These are phyloP conservation scores for Clonostachys rhizophaga DNA, from an alignment of 2,329 filamentous ascomycete genomes.

Conservation along the genomic window DNA sequence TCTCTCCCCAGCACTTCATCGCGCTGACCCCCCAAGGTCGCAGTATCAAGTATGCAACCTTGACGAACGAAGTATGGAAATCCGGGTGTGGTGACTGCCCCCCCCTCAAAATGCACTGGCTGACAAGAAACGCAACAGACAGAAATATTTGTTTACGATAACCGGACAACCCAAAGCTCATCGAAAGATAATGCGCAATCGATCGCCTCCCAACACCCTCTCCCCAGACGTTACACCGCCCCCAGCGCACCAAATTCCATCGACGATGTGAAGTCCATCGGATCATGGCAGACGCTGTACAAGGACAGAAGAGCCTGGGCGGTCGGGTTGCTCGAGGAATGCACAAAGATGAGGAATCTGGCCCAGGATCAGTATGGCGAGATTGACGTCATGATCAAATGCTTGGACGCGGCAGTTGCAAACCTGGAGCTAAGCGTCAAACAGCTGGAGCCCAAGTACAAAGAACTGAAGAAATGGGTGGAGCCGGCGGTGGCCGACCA, in stretches of 20 bases:
- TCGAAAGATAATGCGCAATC: conserved; percentile 31
- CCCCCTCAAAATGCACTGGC: not conserved
- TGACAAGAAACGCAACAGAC: conserved; percentile 45
- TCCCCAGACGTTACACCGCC: conserved; percentile 49
- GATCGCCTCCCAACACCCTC: conserved; percentile 41
- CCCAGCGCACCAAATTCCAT: conserved; percentile 78
- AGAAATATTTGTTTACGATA: conserved; percentile 91
- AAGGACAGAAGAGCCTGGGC: conserved; percentile 79
- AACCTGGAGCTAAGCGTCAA: conserved; percentile 77
- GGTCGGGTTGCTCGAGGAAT: conserved; percentile 62
- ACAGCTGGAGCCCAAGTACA: conserved; percentile 65
- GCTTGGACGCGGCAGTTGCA: conserved; percentile 77
- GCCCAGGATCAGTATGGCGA: conserved; percentile 65
- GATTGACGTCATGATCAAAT: conserved; percentile 72
- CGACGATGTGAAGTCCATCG: conserved; percentile 71
- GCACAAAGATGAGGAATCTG: conserved; percentile 57
- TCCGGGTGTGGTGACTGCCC: too few species aligned
- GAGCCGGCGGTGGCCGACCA: conserved; percentile 65
- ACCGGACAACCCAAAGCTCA: conserved; percentile 57
- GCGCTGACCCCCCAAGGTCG: conserved; percentile 81
- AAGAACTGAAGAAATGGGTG: conserved; percentile 68
- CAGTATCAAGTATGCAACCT: conserved; percentile 74
- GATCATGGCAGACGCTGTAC: conserved; percentile 87
- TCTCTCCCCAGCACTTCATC: conserved; percentile 77
- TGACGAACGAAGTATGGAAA: conserved; percentile 66